These are phyloP conservation scores for Aspergillus nanangensis DNA, from an alignment of 495 filamentous ascomycete genomes.

Conservation along the genomic window DNA sequence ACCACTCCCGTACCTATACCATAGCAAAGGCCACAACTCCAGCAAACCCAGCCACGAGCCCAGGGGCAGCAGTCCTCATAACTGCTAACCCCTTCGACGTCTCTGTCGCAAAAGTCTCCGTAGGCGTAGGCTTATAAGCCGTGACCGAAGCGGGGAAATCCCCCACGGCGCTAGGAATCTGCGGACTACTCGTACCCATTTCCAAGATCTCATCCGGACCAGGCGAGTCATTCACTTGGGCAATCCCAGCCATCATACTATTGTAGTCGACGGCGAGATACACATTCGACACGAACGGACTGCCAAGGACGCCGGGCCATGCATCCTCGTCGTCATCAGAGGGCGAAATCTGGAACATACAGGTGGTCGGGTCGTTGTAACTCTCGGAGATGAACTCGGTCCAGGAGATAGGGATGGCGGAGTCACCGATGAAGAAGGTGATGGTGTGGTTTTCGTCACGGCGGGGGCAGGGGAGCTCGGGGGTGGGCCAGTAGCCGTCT, in stretches of 20 bases:
- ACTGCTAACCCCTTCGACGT: constrained; percentile 1
- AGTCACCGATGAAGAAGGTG: constrained; percentile 4
- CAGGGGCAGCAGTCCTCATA: constrained; percentile 3
- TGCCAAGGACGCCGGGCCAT: background rate
- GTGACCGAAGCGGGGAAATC: constrained; percentile 2
- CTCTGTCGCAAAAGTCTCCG: background rate
- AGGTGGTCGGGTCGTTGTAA: background rate
- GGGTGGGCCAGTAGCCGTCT: constrained; percentile 1
- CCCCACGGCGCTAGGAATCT: constrained; percentile 1
- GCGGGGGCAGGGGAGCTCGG: constrained; percentile 3
- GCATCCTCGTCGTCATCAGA: background rate
- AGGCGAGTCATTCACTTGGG: background rate
- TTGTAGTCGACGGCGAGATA: constrained; percentile 7
- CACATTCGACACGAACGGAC: background rate
- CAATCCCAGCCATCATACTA: constrained; percentile 5
- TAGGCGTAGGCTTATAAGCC: constrained; percentile 3
- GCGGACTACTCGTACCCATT: constrained; percentile 1
- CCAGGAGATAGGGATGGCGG: constrained; percentile 3
- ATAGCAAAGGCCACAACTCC: constrained; percentile 1
- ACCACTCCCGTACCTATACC: no score
- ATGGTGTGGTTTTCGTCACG: constrained; percentile 5
- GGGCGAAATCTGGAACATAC: background rate
- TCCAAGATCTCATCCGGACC: constrained; percentile 1
- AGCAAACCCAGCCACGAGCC: constrained; percentile 1
- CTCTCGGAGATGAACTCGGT: background rate